Base-by-base conservation (phyloP, 2,329 filamentous ascomycete species). In the Pestalotiopsis sp. region DNA sequence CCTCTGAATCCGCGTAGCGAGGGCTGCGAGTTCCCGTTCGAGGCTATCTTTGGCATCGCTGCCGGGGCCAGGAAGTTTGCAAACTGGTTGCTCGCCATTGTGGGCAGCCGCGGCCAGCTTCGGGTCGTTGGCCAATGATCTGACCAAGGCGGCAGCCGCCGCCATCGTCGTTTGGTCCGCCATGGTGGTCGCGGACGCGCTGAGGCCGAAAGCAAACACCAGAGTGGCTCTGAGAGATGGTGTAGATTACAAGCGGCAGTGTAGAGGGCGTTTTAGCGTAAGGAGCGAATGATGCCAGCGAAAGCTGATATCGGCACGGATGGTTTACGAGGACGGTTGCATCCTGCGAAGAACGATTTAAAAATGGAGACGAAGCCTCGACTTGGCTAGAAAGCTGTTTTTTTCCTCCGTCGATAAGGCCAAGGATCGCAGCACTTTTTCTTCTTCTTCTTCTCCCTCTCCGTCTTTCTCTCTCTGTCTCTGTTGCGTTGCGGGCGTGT, bases 21-120 rank as follows among this genome's bases (percentile, higher is more conserved):
- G 88, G 68, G 93, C 91, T 65, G 91, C 89, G 69, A 99, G 88
- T 82, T 98, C 95, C 70, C 87, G 86, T 82, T 98, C 94, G 70
- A 98, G 89, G 39, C 87, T 87, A 73, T 88, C 86, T 83, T 98
- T 98, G 73, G 92, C 92, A 45, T 89, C 82, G 59, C 89, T 92
- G 69, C 94, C 88, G 69, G 89, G 87, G 69, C 96, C 96, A 14
- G 95, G 95, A 27, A 98, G 87, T 71, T 87, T 87, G 77, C 95
- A 86, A 73, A 87, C 84, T 66, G 81, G 80, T 69, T 82, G 83
- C 68, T 81, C 77, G 65, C 80, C 81, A 69, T 82, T 78, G 68
- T 83, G 78, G 65, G 81, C 79, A 65, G 81, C 77, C 71, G 77
- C 75, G 52, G 79, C 74, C 63, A 80, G 78, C 71, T 81, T 81